Evolutionary conservation across 371 early-diverging fungal genomes (phyloP).

Genomic region (Rhizomucor pusillus): DNA sequence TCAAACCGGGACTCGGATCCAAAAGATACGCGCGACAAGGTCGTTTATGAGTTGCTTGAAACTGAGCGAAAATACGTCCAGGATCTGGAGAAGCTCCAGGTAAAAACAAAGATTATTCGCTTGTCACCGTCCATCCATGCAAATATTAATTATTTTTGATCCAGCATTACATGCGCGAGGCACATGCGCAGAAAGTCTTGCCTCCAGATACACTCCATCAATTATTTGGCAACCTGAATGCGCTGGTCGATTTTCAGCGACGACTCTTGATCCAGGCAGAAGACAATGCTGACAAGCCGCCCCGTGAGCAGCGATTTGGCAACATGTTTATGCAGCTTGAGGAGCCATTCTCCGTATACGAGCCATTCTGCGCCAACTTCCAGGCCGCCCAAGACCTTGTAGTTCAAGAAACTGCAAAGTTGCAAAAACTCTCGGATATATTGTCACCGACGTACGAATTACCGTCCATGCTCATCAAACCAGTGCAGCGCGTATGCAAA

Average conservation of each 20-base stretch:
- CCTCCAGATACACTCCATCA: conserved; percentile 74
- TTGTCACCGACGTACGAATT: conserved; percentile 84
- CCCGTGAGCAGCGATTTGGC: conserved; percentile 88
- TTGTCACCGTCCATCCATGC: no score
- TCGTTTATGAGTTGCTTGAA: conserved; percentile 56
- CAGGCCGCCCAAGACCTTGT: conserved; percentile 65
- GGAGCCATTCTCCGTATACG: conserved; percentile 86
- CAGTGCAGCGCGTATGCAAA: conserved; percentile 95
- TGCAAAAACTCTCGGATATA: conserved; percentile 58
- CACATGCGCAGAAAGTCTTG: conserved; percentile 54
- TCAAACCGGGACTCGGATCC: conserved; percentile 30
- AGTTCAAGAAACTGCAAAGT: conserved; percentile 39
- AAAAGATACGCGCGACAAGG: conserved; percentile 77
- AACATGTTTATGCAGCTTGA: conserved; percentile 74
- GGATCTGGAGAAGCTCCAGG: conserved; percentile 71
- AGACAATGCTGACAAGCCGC: conserved; percentile 64
- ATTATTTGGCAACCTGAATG: conserved; percentile 90
- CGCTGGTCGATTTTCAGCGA: conserved; percentile 94
- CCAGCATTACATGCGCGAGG: conserved; percentile 50
- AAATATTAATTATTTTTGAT: no score
- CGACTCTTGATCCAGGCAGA: conserved; percentile 90
- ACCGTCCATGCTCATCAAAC: conserved; percentile 92
- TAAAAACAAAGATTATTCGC: conserved; percentile 5
- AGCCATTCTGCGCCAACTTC: conserved; percentile 93
- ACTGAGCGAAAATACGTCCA: conserved; percentile 39